Evolutionary conservation across 768 basidiomycete species (phyloP), one percentile per base, ranked within the genome.

Genomic region (Tephrocybe sp.): DNA sequence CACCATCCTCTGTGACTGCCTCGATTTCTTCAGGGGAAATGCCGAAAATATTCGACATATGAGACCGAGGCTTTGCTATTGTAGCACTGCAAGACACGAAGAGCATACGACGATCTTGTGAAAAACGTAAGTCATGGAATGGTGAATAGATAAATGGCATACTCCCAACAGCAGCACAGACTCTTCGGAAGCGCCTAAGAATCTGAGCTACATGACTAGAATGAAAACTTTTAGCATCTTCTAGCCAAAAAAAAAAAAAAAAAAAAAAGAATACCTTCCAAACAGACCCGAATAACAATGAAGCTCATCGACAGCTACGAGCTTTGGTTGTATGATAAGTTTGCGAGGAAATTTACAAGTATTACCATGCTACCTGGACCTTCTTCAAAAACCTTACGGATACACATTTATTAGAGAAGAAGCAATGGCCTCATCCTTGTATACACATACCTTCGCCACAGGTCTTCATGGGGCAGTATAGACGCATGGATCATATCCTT

Each of bases 81-180:
- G 92, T 96, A 32, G 92, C 92, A 54, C 89, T 92, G 62, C 92
- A 95, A 11, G 91, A 92, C 5, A 95, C 80, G 60, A 90, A 92
- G 14, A 71, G 77, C 2, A 77, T 62, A 0, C 68, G 70, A 42
- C 67, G 66, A 60, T 91, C 89, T 88, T 32, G 9, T 42, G 14
- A 34, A 39, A 17, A 48, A 16, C 39, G 17, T 36, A 51, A 46
- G 20, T n/a, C 32, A 22, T 17, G 22, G 17, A 23, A 19, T n/a
- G 14, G 51, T 39, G 11, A 23, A 30, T 14, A n/a, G 35, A 61
- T 1, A 26, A 10, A 47, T 12, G 13, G 69, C 84, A 50, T 56
- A 91, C 87, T 91, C 57, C 92, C 87, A 40, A 93, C 74, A 1
- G 87, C 85, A 42, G 78, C 77, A 59, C 87, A 89, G 5, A 92